Conservation (phyloP, 2,329 filamentous ascomycete genomes). For the Ophiocordyceps australis region DNA sequence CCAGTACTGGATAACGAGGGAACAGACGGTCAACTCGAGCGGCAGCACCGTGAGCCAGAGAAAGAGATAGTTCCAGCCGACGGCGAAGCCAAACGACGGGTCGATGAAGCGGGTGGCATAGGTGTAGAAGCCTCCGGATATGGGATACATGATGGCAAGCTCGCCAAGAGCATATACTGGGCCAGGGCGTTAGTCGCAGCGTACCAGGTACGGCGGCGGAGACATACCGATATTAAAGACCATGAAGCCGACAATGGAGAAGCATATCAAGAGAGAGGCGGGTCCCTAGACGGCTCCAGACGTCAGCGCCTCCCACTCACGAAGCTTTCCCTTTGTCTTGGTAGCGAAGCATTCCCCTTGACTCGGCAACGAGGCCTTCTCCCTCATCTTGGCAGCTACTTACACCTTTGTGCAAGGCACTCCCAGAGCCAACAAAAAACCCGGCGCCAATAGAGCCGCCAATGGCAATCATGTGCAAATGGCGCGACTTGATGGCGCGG, state of each 20-base stretch:
- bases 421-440: constrained; percentile 32
- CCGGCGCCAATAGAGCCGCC: constrained; percentile 17
- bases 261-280: constrained; percentile 26
- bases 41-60: constrained; percentile 32
- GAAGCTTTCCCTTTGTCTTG: too few species aligned
- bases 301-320: neutral
- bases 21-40: constrained; percentile 30
- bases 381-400: constrained; percentile 5
- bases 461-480: constrained; percentile 42
- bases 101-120: constrained; percentile 44
- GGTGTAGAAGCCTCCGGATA: constrained; percentile 45
- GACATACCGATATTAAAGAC: constrained; percentile 33
- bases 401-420: constrained; percentile 27
- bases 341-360: too few species aligned
- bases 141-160: constrained; percentile 41
- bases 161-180: constrained; percentile 41
- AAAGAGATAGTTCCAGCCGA: constrained; percentile 26
- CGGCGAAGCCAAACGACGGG: constrained; percentile 38
- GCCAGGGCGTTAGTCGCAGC: neutral
- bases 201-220: neutral
- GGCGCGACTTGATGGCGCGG: constrained; percentile 29
- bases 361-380: too few species aligned
- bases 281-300: constrained; percentile 11
- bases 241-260: constrained; percentile 38
- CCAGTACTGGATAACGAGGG: constrained; percentile 34